phyloP scores from a whole-genome alignment of 176 grass and related monocot species.

The Cymbopogon citratus region DNA sequence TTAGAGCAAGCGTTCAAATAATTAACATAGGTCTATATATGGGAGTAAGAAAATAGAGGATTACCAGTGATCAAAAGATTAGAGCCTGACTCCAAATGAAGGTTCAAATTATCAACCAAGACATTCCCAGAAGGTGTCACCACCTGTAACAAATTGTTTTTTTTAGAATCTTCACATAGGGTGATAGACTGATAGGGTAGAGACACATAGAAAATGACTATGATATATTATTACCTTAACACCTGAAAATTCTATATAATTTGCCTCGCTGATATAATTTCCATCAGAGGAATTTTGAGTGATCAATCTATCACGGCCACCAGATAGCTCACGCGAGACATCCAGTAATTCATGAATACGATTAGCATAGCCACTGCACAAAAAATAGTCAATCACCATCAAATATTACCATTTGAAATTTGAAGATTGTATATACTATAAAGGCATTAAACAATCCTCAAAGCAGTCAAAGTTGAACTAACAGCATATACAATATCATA shows the following conservation, averaged over 20 bases:
- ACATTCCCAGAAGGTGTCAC: slow-evolving; percentile 89
- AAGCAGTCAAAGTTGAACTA: not conserved
- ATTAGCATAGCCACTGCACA: slow-evolving; percentile 84
- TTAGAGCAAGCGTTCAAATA: not conserved
- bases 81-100: slow-evolving; percentile 83
- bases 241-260: slow-evolving; percentile 91
- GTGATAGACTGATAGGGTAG: not conserved
- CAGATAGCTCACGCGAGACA: slow-evolving; percentile 73
- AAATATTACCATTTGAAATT: not conserved
- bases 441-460: slow-evolving; percentile 3
- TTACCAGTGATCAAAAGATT: slow-evolving; percentile 98
- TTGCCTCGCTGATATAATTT: slow-evolving; percentile 90
- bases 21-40: not conserved
- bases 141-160: slow-evolving; percentile 56
- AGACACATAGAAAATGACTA: not conserved
- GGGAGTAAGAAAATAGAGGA: slow-evolving; percentile 20
- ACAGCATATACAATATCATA: slow-evolving; percentile 1
- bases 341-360: slow-evolving; percentile 89
- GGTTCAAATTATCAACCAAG: slow-evolving; percentile 83
- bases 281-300: slow-evolving; percentile 37
- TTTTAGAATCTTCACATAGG: slow-evolving; percentile 21
- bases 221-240: slow-evolving; percentile 62
- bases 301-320: slow-evolving; percentile 36
- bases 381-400: slow-evolving; percentile 19
- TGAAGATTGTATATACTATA: not conserved